Base-by-base conservation (phyloP, 352 stramenopile species). In the Pythium apleroticum region DNA sequence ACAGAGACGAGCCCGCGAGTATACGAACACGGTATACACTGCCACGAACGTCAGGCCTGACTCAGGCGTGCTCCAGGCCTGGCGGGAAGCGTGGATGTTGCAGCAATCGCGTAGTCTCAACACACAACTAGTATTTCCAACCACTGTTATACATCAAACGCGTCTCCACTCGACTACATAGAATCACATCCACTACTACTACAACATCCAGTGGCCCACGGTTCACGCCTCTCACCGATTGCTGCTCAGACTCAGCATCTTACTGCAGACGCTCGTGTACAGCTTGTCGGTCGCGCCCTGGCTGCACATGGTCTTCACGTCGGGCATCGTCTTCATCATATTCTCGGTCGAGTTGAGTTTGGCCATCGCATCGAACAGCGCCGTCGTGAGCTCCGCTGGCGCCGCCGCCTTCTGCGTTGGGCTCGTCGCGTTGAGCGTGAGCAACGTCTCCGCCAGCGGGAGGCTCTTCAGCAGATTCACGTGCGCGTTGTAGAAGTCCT, bases 401-500 rank as follows among this genome's bases (percentile, higher is more conserved):
- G 73, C n/a, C 46, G 66, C 65, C 19, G 60, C 65, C 17, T 46
- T n/a, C 1, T 46, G 37, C 19, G 37, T 22, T 20, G 37, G 37
- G 9, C 37, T 6, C 37, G 37, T 46, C 15, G 37, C 2, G 37
- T 46, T 46, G 20, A 64, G 57, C 10, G 33, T 50, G 6, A 49
- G 20, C 20, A 50, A 52, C 1, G 30, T 22, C 14, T 25, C 14
- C 30, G 58, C 10, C 7, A 54, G 35, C 5, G 60, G 60, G 12
- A 86, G 52, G 66, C 65, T 78, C 24, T 67, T 65, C 19, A 86
- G 71, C 35, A 84, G 46, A 27, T 62, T 57, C 11, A 66, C 54
- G 31, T 86, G 77, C 3, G 73, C 66, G n/a, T 67, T 41, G 57
- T 84, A 86, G 14, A 86, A 69, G 31, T 60, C 65, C 19, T 77